Conservation (phyloP, 345 rosid species). For the Rubroshorea leprosula region DNA sequence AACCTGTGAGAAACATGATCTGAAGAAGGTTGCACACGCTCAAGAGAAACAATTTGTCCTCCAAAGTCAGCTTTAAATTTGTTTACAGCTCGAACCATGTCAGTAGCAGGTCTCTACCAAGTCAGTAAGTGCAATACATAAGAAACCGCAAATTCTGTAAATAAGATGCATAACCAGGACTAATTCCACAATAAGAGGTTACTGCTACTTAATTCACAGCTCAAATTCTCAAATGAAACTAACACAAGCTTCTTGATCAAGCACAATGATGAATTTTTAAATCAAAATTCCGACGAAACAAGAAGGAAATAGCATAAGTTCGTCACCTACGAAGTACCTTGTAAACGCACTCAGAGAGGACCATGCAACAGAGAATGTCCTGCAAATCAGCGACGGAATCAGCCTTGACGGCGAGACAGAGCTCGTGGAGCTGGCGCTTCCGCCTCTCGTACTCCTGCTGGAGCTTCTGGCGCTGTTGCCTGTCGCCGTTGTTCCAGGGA, state of each 20-base stretch:
- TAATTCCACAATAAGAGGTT: no score
- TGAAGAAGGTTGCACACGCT: constrained; percentile 90
- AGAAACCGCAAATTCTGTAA: background rate
- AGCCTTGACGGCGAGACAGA: constrained; percentile 69
- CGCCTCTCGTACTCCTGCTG: constrained; percentile 71
- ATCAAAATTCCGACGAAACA: background rate
- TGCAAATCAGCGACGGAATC: constrained; percentile 80
- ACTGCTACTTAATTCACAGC: no score
- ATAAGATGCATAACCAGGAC: background rate
- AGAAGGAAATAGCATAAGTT: no score
- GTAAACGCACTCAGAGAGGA: constrained; percentile 89
- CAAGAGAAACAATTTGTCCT: constrained; percentile 78
- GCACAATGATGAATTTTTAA: no score
- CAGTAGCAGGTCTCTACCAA: constrained; percentile 72
- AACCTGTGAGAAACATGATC: constrained; percentile 97
- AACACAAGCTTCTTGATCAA: background rate
- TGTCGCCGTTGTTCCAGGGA: constrained; percentile 53
- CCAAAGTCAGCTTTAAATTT: constrained; percentile 94
- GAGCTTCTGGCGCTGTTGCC: constrained; percentile 56
- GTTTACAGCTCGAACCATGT: constrained; percentile 87
- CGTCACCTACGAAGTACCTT: constrained; percentile 38
- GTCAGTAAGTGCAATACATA: background rate
- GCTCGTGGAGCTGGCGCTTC: constrained; percentile 67
- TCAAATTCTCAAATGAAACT: background rate
- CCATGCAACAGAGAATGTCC: constrained; percentile 96